These are phyloP conservation scores for Eucalyptus lansdowneana DNA, from an alignment of 345 rosid genomes.

Conservation along the genomic window DNA sequence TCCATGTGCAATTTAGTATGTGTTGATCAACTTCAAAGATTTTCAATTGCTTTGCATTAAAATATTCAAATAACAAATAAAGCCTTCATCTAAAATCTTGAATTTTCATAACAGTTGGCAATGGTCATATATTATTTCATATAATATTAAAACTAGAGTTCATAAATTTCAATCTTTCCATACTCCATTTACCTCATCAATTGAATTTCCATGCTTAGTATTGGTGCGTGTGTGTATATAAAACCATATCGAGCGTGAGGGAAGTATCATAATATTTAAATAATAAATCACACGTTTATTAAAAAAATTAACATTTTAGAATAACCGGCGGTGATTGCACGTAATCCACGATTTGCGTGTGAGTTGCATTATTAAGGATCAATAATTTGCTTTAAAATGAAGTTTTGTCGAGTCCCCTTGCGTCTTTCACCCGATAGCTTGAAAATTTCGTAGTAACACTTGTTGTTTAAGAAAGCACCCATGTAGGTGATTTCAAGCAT, in stretches of 20 bases:
- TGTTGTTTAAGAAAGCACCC: not conserved
- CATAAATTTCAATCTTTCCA: fast-evolving
- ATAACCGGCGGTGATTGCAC: too few relatives aligned
- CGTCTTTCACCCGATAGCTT: not conserved
- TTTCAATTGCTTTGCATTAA: not conserved
- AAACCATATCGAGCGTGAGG: fast-evolving
- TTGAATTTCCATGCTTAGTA: too few relatives aligned
- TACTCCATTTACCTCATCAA: fast-evolving
- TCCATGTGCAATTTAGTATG: not conserved
- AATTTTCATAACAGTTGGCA: too few relatives aligned
- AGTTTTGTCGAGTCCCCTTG: not conserved
- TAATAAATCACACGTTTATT: too few relatives aligned
- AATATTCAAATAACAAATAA: too few relatives aligned
- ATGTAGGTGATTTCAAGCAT: not conserved
- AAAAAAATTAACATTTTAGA: too few relatives aligned
- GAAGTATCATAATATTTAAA: too few relatives aligned
- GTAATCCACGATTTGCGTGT: not conserved
- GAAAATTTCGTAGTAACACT: not conserved
- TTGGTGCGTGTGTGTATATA: fast-evolving
- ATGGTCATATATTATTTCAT: too few relatives aligned
- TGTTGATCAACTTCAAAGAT: not conserved
- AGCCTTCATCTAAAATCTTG: fast-evolving
- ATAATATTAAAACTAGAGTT: too few relatives aligned
- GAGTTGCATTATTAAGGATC: not conserved
- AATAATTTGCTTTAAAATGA: not conserved